A percentile compares a stretch with the other conserved stretches of the same genome.
These are phyloP conservation scores for Strobilomyces confusus DNA, from an alignment of 768 basidiomycete species.

Conservation along the genomic window DNA sequence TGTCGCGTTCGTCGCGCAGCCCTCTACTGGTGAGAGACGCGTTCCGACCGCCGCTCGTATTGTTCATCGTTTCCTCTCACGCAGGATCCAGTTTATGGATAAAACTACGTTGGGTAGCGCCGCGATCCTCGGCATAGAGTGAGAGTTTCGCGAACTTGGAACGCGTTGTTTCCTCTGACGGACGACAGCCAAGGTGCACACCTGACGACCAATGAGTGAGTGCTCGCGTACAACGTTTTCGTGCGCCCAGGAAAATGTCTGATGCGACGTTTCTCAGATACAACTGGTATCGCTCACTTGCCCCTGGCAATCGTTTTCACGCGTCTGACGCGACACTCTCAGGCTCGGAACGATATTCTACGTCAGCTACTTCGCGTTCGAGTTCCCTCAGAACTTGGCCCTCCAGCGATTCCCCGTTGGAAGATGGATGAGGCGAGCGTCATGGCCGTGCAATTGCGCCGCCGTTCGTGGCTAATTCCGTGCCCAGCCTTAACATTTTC, in stretches of 20 bases:
- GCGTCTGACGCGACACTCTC: neutral
- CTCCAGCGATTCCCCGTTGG: constrained; percentile 72
- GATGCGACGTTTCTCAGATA: constrained; percentile 39
- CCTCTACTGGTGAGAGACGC: constrained; percentile 45
- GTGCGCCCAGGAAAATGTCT: neutral
- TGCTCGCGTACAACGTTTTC: neutral
- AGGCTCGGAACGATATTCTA: constrained; percentile 80
- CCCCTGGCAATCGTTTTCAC: neutral
- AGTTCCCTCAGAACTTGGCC: constrained; percentile 71
- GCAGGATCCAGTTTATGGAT: constrained; percentile 74
- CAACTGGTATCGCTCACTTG: constrained; percentile 47
- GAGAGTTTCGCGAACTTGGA: constrained; percentile 11
- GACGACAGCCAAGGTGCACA: constrained; percentile 50
- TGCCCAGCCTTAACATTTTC: constrained; percentile 57
- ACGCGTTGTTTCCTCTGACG: neutral
- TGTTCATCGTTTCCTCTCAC: neutral
- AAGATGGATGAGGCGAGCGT: constrained; percentile 70
- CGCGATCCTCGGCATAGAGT: constrained; percentile 71
- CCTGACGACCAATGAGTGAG: constrained; percentile 62
- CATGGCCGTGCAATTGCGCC: neutral
- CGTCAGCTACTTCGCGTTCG: constrained; percentile 64
- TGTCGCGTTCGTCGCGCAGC: constrained; percentile 28
- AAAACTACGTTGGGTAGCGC: constrained; percentile 66
- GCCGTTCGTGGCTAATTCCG: neutral
- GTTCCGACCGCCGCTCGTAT: neutral